Conservation (phyloP, 192 early-diverging fungal species). For the Umbelopsis sp. region DNA sequence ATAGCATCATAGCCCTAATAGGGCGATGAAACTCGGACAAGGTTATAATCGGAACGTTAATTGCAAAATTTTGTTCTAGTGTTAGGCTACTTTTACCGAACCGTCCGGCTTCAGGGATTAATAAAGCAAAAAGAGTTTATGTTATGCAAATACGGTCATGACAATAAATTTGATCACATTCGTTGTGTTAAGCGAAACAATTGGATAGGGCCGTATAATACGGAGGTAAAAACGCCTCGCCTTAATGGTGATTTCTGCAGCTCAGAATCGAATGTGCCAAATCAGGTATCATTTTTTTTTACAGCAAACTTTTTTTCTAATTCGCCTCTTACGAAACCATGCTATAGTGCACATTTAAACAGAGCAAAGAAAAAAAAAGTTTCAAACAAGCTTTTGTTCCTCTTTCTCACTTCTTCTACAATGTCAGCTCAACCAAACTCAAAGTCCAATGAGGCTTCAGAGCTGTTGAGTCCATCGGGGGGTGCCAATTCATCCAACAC, state of each 20-base stretch:
- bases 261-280: slow-evolving; percentile 18
- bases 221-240: slow-evolving; percentile 4
- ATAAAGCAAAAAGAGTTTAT: no score
- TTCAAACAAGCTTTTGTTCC: not conserved
- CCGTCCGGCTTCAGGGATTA: no score
- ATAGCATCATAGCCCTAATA: no score
- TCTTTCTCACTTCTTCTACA: not conserved
- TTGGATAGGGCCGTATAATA: not conserved
- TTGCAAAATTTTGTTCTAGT: no score
- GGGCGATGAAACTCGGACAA: no score
- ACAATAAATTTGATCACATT: not conserved
- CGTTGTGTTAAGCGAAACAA: not conserved
- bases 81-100: no score
- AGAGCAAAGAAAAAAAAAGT: slow-evolving; percentile 2
- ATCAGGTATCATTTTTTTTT: slow-evolving; percentile 5
- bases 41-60: no score
- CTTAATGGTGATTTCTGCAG: slow-evolving; percentile 7
- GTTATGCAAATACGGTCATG: no score
- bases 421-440: not conserved
- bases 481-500: not conserved
- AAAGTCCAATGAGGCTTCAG: not conserved
- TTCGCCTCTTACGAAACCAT: no score
- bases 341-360: not conserved
- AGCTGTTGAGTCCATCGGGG: not conserved
- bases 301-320: not conserved